Percentiles rank a stretch among this genome's conserved stretches.
Evolutionary conservation across 108 stramenopile genomes (phyloP).

Genomic region (Aurantiochytrium sp.): DNA sequence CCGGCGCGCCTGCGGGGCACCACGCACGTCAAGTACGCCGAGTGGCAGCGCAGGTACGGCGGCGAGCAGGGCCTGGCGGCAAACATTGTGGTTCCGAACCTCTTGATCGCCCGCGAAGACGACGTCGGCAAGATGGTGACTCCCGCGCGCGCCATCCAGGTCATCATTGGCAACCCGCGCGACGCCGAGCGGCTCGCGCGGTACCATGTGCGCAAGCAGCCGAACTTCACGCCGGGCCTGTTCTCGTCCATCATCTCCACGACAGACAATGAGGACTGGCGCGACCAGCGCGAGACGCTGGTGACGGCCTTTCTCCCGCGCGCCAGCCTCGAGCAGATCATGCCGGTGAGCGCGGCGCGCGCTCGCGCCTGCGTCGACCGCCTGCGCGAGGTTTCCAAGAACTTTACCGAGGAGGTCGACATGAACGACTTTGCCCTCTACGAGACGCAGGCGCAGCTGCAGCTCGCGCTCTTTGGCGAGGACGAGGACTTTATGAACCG

Average conservation of each 20-base stretch:
- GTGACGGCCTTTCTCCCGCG: not conserved
- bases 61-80: slow-evolving; percentile 3
- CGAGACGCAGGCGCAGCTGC: slow-evolving; percentile 14
- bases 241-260: slow-evolving; percentile 10
- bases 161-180: not conserved
- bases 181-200: slow-evolving; percentile 26
- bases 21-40: slow-evolving; percentile 3
- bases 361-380: not conserved
- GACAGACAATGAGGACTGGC: slow-evolving; percentile 11
- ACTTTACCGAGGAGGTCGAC: not conserved
- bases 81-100: not conserved
- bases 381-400: not conserved
- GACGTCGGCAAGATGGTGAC: not conserved
- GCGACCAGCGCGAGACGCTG: not conserved
- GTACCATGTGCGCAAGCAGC: slow-evolving; percentile 5
- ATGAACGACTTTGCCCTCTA: slow-evolving; percentile 21
- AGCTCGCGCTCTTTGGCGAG: slow-evolving; percentile 26
- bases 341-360: not conserved
- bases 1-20: not conserved
- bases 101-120: not conserved
- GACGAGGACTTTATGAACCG: not conserved
- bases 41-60: slow-evolving; percentile 22
- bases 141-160: not conserved
- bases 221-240: not conserved
- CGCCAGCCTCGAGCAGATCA: not conserved